Conservation (phyloP, 2,329 filamentous ascomycete species). For the Claviceps pusilla region DNA sequence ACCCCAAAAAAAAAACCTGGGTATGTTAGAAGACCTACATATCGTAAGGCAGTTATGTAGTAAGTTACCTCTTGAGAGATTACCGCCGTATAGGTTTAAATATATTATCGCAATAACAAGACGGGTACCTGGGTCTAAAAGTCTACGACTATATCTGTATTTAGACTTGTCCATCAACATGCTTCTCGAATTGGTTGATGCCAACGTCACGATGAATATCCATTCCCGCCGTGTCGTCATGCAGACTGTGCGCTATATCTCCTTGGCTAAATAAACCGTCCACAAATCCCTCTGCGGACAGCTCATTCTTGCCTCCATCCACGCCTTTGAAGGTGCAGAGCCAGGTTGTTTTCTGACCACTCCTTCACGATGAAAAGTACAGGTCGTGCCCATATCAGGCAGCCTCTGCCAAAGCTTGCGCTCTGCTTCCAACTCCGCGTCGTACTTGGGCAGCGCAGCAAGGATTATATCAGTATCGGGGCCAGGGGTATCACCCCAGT, state of each 20-base stretch:
- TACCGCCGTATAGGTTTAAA: too few species aligned
- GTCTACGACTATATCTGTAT: too few species aligned
- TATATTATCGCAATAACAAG: too few species aligned
- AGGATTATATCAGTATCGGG: conserved; percentile 9
- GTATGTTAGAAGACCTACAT: too few species aligned
- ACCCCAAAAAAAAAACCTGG: neutral
- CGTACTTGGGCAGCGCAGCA: conserved; percentile 11
- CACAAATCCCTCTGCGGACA: conserved; percentile 9
- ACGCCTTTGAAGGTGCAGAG: conserved; percentile 10
- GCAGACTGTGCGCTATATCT: neutral
- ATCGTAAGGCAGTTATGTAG: too few species aligned
- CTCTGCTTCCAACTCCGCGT: conserved; percentile 13
- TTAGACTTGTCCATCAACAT: too few species aligned
- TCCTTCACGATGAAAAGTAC: neutral
- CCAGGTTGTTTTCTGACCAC: conserved; percentile 1
- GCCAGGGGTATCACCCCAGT: conserved; percentile 8
- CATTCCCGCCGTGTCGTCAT: neutral
- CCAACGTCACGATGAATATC: neutral
- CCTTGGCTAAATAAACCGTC: conserved; percentile 5
- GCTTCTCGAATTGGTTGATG: too few species aligned
- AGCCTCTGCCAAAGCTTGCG: conserved; percentile 10
- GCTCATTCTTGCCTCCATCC: conserved; percentile 11
- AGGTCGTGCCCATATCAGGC: conserved; percentile 8
- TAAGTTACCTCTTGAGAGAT: too few species aligned
- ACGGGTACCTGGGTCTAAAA: too few species aligned